A percentile compares a stretch with the other conserved stretches of the same genome.
Evolutionary conservation across 768 basidiomycete genomes (phyloP).

Genomic region (Boletus bicolor): DNA sequence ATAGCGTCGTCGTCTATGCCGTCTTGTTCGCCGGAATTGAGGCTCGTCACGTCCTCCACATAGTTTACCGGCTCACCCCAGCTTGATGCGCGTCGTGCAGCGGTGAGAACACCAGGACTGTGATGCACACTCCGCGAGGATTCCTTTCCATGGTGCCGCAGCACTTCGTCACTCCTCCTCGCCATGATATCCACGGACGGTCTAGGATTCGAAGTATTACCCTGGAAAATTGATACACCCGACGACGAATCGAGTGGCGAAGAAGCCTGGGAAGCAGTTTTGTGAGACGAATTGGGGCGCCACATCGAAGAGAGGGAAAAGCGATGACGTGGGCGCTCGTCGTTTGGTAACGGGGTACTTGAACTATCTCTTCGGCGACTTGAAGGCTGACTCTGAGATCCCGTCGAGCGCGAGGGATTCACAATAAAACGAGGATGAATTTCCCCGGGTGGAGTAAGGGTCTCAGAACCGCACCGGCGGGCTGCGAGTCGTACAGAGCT

Average conservation of each 20-base stretch:
- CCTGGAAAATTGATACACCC: slow-evolving; percentile 29
- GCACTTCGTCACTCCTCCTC: slow-evolving; percentile 46
- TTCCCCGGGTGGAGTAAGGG: slow-evolving; percentile 25
- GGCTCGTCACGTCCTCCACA: slow-evolving; percentile 40
- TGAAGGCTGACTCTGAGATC: slow-evolving; percentile 26
- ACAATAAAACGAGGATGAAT: slow-evolving; percentile 2
- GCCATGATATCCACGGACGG: slow-evolving; percentile 22
- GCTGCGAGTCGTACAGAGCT: slow-evolving; percentile 8
- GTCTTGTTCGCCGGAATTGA: slow-evolving; percentile 46
- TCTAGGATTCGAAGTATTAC: slow-evolving; percentile 15
- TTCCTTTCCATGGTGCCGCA: slow-evolving; percentile 30
- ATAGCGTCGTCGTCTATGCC: slow-evolving; percentile 50
- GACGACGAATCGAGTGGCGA: slow-evolving; percentile 34
- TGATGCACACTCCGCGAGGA: slow-evolving; percentile 25
- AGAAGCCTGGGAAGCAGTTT: slow-evolving; percentile 26
- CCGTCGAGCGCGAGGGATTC: slow-evolving; percentile 19
- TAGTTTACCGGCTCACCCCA: slow-evolving; percentile 53
- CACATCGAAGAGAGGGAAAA: slow-evolving; percentile 33
- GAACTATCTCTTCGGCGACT: slow-evolving; percentile 23
- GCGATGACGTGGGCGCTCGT: slow-evolving; percentile 25
- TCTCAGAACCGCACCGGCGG: slow-evolving; percentile 31
- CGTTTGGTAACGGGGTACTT: slow-evolving; percentile 21
- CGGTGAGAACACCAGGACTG: slow-evolving; percentile 32
- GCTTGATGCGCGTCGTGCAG: slow-evolving; percentile 60
- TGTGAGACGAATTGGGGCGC: slow-evolving; percentile 21